Conservation (phyloP, 768 basidiomycete species). For the Panellus pusillus region DNA sequence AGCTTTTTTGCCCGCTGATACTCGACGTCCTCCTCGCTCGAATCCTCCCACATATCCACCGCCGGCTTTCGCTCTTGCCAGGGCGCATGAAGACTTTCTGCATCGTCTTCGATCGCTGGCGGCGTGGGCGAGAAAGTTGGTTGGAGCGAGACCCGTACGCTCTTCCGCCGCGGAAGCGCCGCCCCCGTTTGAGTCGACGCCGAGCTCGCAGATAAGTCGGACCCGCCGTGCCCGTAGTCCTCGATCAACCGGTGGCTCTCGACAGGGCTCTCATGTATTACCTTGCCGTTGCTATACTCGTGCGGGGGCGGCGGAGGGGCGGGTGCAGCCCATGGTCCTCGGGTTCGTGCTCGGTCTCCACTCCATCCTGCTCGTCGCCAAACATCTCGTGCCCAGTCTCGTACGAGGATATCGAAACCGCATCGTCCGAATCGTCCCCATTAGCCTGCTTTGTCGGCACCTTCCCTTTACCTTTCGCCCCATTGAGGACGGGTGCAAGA, state of each 20-base stretch:
- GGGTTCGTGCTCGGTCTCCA: constrained; percentile 11
- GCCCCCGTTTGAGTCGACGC: not conserved
- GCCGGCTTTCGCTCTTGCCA: constrained; percentile 12
- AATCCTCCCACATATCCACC: constrained; percentile 66
- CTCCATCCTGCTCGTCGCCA: constrained; percentile 20
- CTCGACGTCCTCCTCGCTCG: constrained; percentile 72
- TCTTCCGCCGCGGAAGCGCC: constrained; percentile 51
- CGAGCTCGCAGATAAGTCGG: constrained; percentile 18
- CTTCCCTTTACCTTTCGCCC: constrained; percentile 21
- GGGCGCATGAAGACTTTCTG: constrained; percentile 23
- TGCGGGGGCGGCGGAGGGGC: constrained; percentile 15
- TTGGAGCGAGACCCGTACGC: constrained; percentile 74
- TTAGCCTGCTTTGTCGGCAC: constrained; percentile 7
- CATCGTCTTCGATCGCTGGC: constrained; percentile 42
- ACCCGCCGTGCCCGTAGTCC: constrained; percentile 15
- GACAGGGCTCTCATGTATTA: not conserved
- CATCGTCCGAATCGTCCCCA: constrained; percentile 36
- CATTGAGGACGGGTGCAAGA: constrained; percentile 11
- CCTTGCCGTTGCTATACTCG: constrained; percentile 14
- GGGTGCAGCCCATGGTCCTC: not conserved
- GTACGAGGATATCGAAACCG: constrained; percentile 59
- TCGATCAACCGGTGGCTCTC: not conserved
- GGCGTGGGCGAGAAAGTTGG: constrained; percentile 77
- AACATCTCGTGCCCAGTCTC: constrained; percentile 63
- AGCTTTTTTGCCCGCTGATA: constrained; percentile 43